phyloP scores from a whole-genome alignment of 805 yeast species.

The Hanseniaspora mollemarum region DNA sequence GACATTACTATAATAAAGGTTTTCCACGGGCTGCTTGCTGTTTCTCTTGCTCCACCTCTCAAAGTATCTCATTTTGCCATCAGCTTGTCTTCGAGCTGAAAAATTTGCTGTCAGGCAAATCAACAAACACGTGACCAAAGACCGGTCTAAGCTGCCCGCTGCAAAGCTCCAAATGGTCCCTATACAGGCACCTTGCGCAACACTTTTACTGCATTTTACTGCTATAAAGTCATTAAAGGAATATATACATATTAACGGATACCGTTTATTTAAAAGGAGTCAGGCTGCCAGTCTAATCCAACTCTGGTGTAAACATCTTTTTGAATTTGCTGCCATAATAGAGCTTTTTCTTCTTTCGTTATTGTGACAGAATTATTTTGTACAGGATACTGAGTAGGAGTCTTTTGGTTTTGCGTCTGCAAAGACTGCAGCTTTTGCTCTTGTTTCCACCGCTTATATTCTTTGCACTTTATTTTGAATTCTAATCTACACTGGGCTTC shows the following conservation, averaged over 20 bases:
- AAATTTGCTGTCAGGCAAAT: too few species aligned
- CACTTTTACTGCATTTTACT: slow-evolving; percentile 10
- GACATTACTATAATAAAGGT: too few species aligned
- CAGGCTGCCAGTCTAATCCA: slow-evolving; percentile 52
- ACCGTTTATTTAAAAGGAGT: slow-evolving; percentile 19
- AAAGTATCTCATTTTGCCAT: not conserved
- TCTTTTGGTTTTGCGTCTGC: slow-evolving; percentile 17
- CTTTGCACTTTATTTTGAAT: slow-evolving; percentile 43
- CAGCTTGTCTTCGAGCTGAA: not conserved
- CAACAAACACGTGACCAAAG: too few species aligned
- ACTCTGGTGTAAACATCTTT: slow-evolving; percentile 44
- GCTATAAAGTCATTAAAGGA: not conserved
- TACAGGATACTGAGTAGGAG: slow-evolving; percentile 14
- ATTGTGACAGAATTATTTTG: slow-evolving; percentile 26
- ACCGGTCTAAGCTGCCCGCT: too few species aligned
- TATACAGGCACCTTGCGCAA: too few species aligned
- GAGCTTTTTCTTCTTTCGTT: slow-evolving; percentile 45
- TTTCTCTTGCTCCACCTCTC: not conserved
- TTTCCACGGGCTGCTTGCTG: not conserved
- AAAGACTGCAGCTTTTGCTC: slow-evolving; percentile 24
- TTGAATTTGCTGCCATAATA: slow-evolving; percentile 57
- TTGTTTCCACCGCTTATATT: slow-evolving; percentile 36
- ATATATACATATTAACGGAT: not conserved
- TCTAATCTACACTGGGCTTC: slow-evolving; percentile 62
- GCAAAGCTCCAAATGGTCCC: too few species aligned